A percentile compares a stretch with the other conserved stretches of the same genome.
Conservation (phyloP, 1,284 basidiomycete genomes). For the Taiwanofungus camphoratus region DNA sequence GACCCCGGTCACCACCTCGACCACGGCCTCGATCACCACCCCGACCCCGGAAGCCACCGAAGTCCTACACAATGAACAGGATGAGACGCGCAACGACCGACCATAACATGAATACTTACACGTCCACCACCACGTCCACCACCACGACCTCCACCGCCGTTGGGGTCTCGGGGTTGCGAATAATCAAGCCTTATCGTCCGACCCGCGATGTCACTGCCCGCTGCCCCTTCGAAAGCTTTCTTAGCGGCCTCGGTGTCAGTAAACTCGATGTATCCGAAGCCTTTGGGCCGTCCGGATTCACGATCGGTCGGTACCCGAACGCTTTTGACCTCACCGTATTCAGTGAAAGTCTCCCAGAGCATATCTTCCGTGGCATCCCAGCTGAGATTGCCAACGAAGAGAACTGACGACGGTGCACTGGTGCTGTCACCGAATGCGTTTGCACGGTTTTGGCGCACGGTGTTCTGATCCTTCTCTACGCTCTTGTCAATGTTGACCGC, state of each 20-base stretch:
- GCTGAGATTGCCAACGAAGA: constrained; percentile 91
- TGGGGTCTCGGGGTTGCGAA: constrained; percentile 76
- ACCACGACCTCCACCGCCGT: constrained; percentile 47
- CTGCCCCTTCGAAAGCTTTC: constrained; percentile 70
- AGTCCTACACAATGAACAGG: neutral
- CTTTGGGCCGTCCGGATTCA: constrained; percentile 88
- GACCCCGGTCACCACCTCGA: constrained; percentile 35
- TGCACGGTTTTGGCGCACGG: constrained; percentile 63
- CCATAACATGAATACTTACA: constrained; percentile 14
- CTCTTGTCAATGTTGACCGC: constrained; percentile 84
- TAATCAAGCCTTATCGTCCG: constrained; percentile 84
- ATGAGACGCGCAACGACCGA: neutral
- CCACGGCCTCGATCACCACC: constrained; percentile 36
- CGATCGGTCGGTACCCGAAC: constrained; percentile 93
- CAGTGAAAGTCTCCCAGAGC: constrained; percentile 90
- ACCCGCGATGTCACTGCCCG: constrained; percentile 80
- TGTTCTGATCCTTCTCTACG: constrained; percentile 49
- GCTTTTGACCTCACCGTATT: constrained; percentile 84
- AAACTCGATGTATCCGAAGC: constrained; percentile 97
- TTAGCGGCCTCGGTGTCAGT: constrained; percentile 76
- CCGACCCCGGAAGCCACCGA: constrained; percentile 31
- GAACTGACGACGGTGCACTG: constrained; percentile 68
- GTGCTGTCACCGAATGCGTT: constrained; percentile 70
- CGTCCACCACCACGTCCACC: constrained; percentile 39
- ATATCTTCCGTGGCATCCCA: constrained; percentile 80